These are phyloP conservation scores for Hordeum marinum DNA, from an alignment of 176 grass and related monocot species.

Conservation along the genomic window DNA sequence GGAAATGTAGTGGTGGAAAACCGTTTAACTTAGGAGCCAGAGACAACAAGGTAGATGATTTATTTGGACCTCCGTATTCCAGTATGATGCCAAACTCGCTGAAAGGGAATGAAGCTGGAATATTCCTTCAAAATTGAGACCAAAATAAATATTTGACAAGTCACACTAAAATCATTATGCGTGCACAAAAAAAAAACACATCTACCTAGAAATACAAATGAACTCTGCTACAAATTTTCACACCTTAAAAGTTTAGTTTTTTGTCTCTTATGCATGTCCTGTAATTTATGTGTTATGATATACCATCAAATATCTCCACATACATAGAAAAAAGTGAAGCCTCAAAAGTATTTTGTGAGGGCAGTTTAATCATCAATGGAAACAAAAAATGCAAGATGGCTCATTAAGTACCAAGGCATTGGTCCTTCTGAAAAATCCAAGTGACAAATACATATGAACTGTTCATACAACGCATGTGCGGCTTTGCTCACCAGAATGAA, in stretches of 20 bases:
- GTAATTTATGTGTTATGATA: not conserved
- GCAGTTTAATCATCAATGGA: not conserved
- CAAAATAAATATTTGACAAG: constrained; percentile 4
- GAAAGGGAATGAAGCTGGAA: constrained; percentile 67
- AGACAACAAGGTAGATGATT: constrained; percentile 64
- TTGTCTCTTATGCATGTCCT: not conserved
- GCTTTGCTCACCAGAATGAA: constrained; percentile 12
- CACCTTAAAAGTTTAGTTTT: not conserved
- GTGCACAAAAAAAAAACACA: not conserved
- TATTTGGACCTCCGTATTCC: constrained; percentile 70
- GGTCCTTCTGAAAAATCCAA: not conserved
- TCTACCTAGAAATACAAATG: not conserved
- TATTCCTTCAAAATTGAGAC: constrained; percentile 43
- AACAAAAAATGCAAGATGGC: not conserved
- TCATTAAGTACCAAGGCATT: not conserved
- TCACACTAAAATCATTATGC: constrained; percentile 10
- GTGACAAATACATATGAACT: not conserved
- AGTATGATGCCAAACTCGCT: constrained; percentile 52
- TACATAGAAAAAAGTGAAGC: not conserved
- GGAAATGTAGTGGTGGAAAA: constrained; percentile 70
- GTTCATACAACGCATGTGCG: not conserved
- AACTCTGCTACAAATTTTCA: not conserved
- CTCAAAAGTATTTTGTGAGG: not conserved
- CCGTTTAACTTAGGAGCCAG: constrained; percentile 45
- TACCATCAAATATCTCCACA: not conserved